A percentile compares a stretch with the other conserved stretches of the same genome.
Conservation (phyloP, 75 land plant genomes). For the Cupressus sempervirens region DNA sequence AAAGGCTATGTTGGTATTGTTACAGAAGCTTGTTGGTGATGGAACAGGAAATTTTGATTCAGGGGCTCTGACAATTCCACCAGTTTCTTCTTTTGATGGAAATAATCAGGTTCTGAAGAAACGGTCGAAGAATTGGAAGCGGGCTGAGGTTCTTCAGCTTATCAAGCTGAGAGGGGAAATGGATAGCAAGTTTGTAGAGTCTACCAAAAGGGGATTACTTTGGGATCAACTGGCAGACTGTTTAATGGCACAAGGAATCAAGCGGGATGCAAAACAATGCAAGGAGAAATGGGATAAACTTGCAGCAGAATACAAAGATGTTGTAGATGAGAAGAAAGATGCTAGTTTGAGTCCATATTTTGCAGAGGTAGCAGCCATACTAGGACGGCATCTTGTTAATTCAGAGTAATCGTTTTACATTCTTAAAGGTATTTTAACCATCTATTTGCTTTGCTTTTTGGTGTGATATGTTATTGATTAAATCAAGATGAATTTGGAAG, state of each 20-base stretch:
- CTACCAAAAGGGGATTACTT: constrained; percentile 20
- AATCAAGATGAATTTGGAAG: neutral
- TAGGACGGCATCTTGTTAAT: constrained; percentile 16
- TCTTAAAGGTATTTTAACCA: neutral
- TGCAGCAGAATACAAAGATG: constrained; percentile 34
- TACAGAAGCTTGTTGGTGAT: constrained; percentile 21
- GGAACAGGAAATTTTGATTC: neutral
- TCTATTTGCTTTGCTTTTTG: neutral
- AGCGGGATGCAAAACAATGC: constrained; percentile 38
- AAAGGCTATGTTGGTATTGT: constrained; percentile 16
- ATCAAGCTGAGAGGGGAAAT: constrained; percentile 28
- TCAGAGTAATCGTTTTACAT: neutral
- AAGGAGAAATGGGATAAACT: constrained; percentile 42
- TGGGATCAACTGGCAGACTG: constrained; percentile 38
- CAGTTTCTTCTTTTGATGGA: constrained; percentile 5
- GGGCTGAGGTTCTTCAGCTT: constrained; percentile 39
- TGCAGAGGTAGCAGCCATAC: constrained; percentile 24
- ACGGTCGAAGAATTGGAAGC: constrained; percentile 47
- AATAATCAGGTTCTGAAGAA: constrained; percentile 26
- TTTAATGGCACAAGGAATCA: constrained; percentile 18
- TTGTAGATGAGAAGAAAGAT: constrained; percentile 31
- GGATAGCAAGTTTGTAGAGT: constrained; percentile 20
- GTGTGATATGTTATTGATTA: neutral
- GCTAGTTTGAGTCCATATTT: constrained; percentile 29
- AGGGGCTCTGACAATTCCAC: neutral